phyloP scores from a whole-genome alignment of 1,284 basidiomycete genomes.

The Boletus semigastroideus region DNA sequence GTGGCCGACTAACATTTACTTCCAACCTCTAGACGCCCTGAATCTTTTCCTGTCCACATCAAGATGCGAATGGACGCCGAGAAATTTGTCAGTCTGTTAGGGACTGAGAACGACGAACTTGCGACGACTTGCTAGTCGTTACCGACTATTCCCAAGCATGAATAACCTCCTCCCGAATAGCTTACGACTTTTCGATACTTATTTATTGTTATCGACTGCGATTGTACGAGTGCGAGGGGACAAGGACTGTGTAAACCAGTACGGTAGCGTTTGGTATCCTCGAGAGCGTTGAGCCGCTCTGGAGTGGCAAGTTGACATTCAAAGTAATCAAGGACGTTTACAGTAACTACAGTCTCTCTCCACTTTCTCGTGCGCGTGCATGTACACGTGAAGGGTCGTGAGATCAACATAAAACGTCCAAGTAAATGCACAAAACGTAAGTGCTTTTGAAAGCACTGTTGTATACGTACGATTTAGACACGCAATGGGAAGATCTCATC shows the following conservation, averaged over 20 bases:
- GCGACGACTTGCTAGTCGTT: not conserved
- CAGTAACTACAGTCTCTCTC: too few relatives aligned
- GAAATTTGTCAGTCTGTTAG: not conserved
- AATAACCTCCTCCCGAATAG: not conserved
- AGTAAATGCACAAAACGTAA: too few relatives aligned
- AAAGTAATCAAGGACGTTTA: not conserved
- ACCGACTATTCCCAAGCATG: not conserved
- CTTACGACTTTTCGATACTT: not conserved
- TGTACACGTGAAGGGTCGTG: too few relatives aligned
- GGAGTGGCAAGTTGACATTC: not conserved
- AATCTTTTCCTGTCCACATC: conserved; percentile 1
- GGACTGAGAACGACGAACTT: not conserved
- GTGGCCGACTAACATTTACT: not conserved
- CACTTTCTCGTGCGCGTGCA: too few relatives aligned
- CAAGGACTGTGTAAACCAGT: not conserved
- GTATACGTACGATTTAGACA: too few relatives aligned
- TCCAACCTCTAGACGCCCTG: not conserved
- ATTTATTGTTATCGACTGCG: not conserved
- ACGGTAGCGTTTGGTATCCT: too few relatives aligned
- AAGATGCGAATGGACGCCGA: not conserved
- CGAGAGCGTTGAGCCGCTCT: not conserved
- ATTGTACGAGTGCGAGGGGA: not conserved
- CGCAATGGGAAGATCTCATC: too few relatives aligned
- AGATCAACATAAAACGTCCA: too few relatives aligned
- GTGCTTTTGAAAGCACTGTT: too few relatives aligned